Evolutionary conservation across 306 rosid species (phyloP), one percentile per base, ranked within the genome.

Genomic region (Lablab purpureus): DNA sequence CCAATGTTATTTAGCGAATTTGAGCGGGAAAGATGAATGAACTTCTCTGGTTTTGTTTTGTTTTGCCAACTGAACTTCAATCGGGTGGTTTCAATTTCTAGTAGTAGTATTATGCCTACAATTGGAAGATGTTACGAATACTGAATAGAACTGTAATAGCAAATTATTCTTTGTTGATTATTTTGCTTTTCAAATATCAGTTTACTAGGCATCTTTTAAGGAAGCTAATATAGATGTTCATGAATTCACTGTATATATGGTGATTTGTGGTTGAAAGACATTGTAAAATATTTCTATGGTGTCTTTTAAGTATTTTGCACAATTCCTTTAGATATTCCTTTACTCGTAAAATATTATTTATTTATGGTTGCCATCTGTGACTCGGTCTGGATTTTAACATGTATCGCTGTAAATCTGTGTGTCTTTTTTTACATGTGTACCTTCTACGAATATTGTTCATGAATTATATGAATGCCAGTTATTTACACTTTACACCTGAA

Each of bases 141-240:
- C 28, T 43, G 36, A n/a, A 36, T 27, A 68, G 13, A 27, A 68
- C 23, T 12, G 23, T 34, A 25, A 15, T 73, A 17, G 49, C 27
- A 73, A 32, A 28, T 73, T 40, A 41, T n/a, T 47, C 15, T 41
- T 72, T 43, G 51, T 45, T 72, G 27, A 34, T 73, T 47, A 17
- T 36, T 71, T 64, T 65, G 40, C 73, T 18, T 63, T 84, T 75
- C 25, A 68, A 72, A 46, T 60, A 25, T 52, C 14, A 52, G 12
- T 18, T 52, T 18, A 19, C 9, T 52, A 41, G 4, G 47, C 47
- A 41, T 10, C 47, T 41, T 41, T 41, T 41, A 41, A 41, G 47
- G 15, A 41, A 3, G 47, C 3, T 10, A 11, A 18, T 21, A 22
- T 21, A 54, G 2, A 21, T 21, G 30, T 54, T 10, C 21, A 22